Percentiles rank a stretch among this genome's conserved stretches.
phyloP scores from a whole-genome alignment of 257 asterid genomes.

The Echium plantagineum region DNA sequence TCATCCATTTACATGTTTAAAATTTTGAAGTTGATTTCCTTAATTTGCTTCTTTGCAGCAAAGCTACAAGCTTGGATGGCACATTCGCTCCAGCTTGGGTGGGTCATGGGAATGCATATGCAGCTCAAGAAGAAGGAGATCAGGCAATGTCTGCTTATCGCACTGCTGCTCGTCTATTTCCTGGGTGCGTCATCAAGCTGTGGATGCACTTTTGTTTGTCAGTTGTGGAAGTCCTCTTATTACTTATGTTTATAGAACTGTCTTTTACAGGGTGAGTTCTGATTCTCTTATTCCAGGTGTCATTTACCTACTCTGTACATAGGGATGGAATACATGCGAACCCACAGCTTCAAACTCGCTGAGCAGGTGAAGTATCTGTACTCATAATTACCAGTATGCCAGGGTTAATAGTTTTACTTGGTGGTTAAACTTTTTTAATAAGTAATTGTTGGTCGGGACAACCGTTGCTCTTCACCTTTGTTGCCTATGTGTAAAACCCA shows the following conservation, averaged over 20 bases:
- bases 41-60: slow-evolving; percentile 40
- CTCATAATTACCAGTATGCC: slow-evolving; percentile 4
- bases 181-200: slow-evolving; percentile 49
- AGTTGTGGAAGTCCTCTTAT: slow-evolving; percentile 13
- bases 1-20: no score
- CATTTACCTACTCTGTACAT: slow-evolving; percentile 90
- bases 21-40: no score
- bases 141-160: slow-evolving; percentile 99
- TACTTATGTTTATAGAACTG: slow-evolving; percentile 7
- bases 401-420: slow-evolving; percentile 9
- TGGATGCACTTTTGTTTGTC: not conserved
- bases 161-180: slow-evolving; percentile 97
- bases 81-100: slow-evolving; percentile 97
- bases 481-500: no score
- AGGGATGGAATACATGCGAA: slow-evolving; percentile 99
- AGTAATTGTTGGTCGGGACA: no score
- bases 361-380: slow-evolving; percentile 61
- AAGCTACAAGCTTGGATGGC: slow-evolving; percentile 93
- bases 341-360: slow-evolving; percentile 95
- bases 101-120: slow-evolving; percentile 90
- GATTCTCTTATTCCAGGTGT: slow-evolving; percentile 57
- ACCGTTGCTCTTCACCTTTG: no score
- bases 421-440: not conserved
- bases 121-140: slow-evolving; percentile 97
- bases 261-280: slow-evolving; percentile 23